Evolutionary conservation across 768 basidiomycete species (phyloP), one percentile per base, ranked within the genome.

Genomic region (Tricholoma furcatifolium): DNA sequence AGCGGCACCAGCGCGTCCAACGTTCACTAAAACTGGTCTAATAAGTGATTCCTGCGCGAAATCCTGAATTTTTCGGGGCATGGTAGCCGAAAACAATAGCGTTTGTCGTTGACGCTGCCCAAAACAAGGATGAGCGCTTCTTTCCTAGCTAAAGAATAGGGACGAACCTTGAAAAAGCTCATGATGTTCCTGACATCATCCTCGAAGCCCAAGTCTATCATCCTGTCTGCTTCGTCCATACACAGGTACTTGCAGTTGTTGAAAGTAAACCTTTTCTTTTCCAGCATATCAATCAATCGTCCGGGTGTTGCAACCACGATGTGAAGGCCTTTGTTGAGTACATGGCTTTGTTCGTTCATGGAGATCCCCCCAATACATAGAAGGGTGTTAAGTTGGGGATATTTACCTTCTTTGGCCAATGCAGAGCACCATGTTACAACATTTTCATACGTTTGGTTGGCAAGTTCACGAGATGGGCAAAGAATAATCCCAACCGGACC

Each of bases 181-280:
- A 99, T 98, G 64, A 99, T 97, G 63, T 94, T 97, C 52, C 97
- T 80, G 27, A 99, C 95, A 61, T 99, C 97, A 55, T 99, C 97
- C 70, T 99, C 97, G 63, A 99, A 99, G 0, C 97, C 97, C 66
- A 98, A 77, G 65, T 99, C 97, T 55, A 99, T 94, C 97, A 99
- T 99, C 53, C 97, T 78, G 71, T 99, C 97, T 0, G 97, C 97
- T 71, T 99, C 97, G 70, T 99, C 97, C 93, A 99, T 94, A 66
- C 95, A 98, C 10, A 99, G 73, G 66, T 84, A 97, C 75, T 93
- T 94, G 87, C 95, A 98, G 57, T 87, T 88, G 56, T 90, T 88
- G 66, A 98, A 88, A 5, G 88, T 92, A 62, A 99, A 91, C 57
- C 85, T 81, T 69, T 84, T 91, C 77, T 98, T 98, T 70, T 97